These are phyloP conservation scores for Cymbidium sinense DNA, from an alignment of 106 monocot genomes.

Conservation along the genomic window DNA sequence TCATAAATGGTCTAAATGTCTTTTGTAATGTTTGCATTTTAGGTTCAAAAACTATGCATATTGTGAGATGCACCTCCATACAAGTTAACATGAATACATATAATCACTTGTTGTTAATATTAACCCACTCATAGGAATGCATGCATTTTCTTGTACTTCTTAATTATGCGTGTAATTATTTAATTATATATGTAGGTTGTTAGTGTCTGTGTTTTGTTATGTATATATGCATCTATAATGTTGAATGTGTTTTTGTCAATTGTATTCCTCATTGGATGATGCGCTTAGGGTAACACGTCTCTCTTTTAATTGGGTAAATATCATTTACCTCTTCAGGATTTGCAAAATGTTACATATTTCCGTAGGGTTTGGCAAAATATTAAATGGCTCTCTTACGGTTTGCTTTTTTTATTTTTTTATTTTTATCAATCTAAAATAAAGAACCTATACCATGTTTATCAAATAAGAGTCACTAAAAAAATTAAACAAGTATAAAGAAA, in stretches of 20 bases:
- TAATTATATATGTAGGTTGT: not conserved
- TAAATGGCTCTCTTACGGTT: no score
- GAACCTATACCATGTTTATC: no score
- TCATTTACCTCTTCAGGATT: no score
- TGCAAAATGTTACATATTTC: no score
- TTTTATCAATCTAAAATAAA: no score
- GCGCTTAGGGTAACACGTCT: no score
- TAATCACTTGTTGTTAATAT: not conserved
- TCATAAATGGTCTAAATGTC: not conserved
- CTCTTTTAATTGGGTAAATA: no score
- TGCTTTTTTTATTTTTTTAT: no score
- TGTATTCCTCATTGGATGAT: not conserved
- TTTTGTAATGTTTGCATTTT: not conserved
- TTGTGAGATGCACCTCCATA: not conserved
- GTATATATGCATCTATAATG: not conserved
- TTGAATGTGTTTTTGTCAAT: not conserved
- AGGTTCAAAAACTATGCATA: not conserved
- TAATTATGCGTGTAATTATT: not conserved
- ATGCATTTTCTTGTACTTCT: not conserved
- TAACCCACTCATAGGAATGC: not conserved
- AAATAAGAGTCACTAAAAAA: no score
- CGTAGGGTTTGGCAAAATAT: no score
- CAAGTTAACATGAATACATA: not conserved
- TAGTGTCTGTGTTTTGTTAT: not conserved
- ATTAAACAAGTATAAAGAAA: no score